phyloP scores from a whole-genome alignment of 768 basidiomycete species.

The Tricholoma bakamatsutake region DNA sequence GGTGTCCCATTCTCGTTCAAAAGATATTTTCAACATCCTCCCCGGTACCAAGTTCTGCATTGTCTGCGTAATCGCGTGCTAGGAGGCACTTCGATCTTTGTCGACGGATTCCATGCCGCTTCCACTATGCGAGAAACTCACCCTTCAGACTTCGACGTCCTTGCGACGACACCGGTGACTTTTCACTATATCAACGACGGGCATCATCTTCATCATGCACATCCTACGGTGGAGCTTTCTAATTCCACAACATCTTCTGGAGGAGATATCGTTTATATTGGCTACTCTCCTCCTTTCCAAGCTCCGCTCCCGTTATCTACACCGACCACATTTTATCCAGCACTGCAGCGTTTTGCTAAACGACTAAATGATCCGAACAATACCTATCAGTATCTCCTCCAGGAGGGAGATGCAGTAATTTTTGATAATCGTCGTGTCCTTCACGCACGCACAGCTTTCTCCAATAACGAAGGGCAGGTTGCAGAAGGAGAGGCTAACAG shows the following conservation, averaged over 20 bases:
- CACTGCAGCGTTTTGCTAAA: conserved; percentile 54
- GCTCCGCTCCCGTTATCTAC: conserved; percentile 61
- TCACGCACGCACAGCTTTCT: conserved; percentile 82
- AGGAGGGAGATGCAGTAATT: conserved; percentile 79
- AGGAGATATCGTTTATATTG: conserved; percentile 55
- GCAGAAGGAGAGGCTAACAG: conserved; percentile 51
- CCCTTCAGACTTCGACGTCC: conserved; percentile 48
- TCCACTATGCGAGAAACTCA: conserved; percentile 38
- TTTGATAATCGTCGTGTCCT: conserved; percentile 92
- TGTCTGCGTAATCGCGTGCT: conserved; percentile 79
- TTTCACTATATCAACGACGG: conserved; percentile 93
- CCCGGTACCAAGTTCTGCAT: conserved; percentile 89
- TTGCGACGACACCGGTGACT: conserved; percentile 61
- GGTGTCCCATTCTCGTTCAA: background rate
- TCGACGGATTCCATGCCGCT: conserved; percentile 72
- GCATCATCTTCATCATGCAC: conserved; percentile 69
- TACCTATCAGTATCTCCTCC: conserved; percentile 58
- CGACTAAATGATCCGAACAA: conserved; percentile 47
- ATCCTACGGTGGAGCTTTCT: conserved; percentile 71
- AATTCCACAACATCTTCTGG: conserved; percentile 10
- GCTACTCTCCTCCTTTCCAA: conserved; percentile 95
- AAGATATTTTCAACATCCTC: conserved; percentile 90
- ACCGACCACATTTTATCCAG: conserved; percentile 51
- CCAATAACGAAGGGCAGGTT: conserved; percentile 27
- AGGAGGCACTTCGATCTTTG: conserved; percentile 84